Conservation (phyloP, 2,329 filamentous ascomycete species). For the Ophiostoma piceae region DNA sequence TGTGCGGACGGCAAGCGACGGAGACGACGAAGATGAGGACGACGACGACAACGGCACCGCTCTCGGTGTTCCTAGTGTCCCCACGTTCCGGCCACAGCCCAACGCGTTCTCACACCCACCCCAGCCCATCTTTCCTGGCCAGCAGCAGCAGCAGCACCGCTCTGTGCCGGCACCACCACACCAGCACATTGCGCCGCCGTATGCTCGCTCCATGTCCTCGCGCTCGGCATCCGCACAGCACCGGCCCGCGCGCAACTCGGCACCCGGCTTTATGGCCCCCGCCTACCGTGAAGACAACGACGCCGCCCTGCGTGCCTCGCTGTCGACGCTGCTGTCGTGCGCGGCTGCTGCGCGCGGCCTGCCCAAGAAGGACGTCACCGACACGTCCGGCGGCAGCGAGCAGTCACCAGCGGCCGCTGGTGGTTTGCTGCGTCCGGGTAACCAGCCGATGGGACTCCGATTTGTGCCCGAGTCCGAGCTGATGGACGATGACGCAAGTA, state of each 20-base stretch:
- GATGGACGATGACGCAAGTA: slow-evolving; percentile 32
- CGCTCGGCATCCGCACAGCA: slow-evolving; percentile 7
- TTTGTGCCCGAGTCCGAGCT: slow-evolving; percentile 59
- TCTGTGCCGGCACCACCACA: slow-evolving; percentile 35
- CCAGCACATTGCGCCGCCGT: slow-evolving; percentile 38
- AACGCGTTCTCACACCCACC: slow-evolving; percentile 89
- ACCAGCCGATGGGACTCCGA: slow-evolving; percentile 53
- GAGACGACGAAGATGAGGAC: slow-evolving; percentile 41
- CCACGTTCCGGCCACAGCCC: slow-evolving; percentile 74
- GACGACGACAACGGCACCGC: slow-evolving; percentile 77
- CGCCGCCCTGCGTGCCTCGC: slow-evolving; percentile 80
- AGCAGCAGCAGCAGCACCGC: slow-evolving; percentile 43
- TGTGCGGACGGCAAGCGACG: slow-evolving; percentile 35
- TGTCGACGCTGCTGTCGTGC: slow-evolving; percentile 94
- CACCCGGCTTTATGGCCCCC: slow-evolving; percentile 36
- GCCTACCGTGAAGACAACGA: slow-evolving; percentile 83
- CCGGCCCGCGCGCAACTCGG: slow-evolving; percentile 1
- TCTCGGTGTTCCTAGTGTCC: slow-evolving; percentile 50
- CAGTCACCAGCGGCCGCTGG: slow-evolving; percentile 33
- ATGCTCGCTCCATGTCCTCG: slow-evolving; percentile 11
- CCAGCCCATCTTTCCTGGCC: slow-evolving; percentile 32
- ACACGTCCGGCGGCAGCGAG: slow-evolving; percentile 31
- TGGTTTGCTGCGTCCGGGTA: slow-evolving; percentile 43
- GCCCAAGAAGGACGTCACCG: slow-evolving; percentile 52
- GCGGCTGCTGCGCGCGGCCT: slow-evolving; percentile 82